phyloP scores from a whole-genome alignment of 441 rosid species.

The Croton laevigatus region DNA sequence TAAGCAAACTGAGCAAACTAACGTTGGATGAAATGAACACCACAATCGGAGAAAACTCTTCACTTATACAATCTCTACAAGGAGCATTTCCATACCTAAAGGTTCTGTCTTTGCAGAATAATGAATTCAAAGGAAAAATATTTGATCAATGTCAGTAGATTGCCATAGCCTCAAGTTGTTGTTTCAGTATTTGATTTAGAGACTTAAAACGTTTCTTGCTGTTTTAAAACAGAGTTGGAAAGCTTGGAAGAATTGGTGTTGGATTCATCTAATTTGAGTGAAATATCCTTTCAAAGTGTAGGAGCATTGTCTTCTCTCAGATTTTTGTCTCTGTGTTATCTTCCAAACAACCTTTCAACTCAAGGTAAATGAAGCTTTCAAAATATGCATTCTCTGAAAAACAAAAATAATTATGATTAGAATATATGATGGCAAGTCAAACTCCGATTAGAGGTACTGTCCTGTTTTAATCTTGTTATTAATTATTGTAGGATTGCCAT shows the following conservation, averaged over 20 bases:
- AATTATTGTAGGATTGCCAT: background rate
- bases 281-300: conserved; percentile 14
- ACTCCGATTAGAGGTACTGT: too few species aligned
- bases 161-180: too few species aligned
- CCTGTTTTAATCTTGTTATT: background rate
- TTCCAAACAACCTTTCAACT: background rate
- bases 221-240: conserved; percentile 7
- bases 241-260: conserved; percentile 7
- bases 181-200: background rate
- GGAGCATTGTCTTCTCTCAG: conserved; percentile 2
- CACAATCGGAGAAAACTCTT: background rate
- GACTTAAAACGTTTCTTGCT: background rate
- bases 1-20: background rate
- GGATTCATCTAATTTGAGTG: too few species aligned
- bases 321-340: conserved; percentile 4
- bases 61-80: conserved; percentile 7
- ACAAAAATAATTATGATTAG: background rate
- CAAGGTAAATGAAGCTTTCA: conserved; percentile 5
- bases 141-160: background rate
- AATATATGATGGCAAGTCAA: too few species aligned
- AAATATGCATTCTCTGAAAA: too few species aligned
- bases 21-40: background rate
- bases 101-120: background rate
- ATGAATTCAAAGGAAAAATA: background rate
- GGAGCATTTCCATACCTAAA: conserved; percentile 8